Percentiles rank a stretch among this genome's conserved stretches.
phyloP scores from a whole-genome alignment of 371 early-diverging fungal species.

The Smittium culicis region DNA sequence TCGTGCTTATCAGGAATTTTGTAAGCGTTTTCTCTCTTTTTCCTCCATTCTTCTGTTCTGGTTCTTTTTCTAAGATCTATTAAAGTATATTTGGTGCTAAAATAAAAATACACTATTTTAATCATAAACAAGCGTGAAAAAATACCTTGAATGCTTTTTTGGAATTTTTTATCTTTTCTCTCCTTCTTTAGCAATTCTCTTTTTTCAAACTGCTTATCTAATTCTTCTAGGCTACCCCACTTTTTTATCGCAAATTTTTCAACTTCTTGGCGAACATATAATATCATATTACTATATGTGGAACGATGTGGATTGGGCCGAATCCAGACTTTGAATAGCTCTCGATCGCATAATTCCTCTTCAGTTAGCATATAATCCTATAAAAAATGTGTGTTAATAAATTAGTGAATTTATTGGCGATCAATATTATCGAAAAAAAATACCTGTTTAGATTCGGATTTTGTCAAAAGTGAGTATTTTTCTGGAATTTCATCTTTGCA shows the following conservation, averaged over 20 bases:
- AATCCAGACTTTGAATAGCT: conserved; percentile 64
- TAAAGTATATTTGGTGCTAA: background rate
- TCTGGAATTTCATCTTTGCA: conserved; percentile 65
- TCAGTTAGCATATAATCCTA: conserved; percentile 83
- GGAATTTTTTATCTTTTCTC: conserved; percentile 71
- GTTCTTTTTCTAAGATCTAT: conserved; percentile 68
- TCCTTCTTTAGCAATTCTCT: conserved; percentile 64
- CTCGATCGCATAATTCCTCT: conserved; percentile 70
- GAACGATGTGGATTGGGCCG: conserved; percentile 89
- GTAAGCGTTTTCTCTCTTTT: conserved; percentile 40
- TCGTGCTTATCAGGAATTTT: conserved; percentile 38
- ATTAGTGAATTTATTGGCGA: background rate
- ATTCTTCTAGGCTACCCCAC: conserved; percentile 73
- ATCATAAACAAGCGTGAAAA: too few species aligned
- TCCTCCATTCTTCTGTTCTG: conserved; percentile 60
- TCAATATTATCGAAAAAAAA: too few species aligned
- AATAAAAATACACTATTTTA: background rate
- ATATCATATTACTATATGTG: conserved; percentile 90
- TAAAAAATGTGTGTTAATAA: conserved; percentile 6
- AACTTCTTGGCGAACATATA: conserved; percentile 75
- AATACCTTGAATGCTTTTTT: conserved; percentile 28
- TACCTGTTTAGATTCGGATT: conserved; percentile 74
- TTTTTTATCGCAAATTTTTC: conserved; percentile 85
- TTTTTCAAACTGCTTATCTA: conserved; percentile 79
- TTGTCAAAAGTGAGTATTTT: conserved; percentile 81